Evolutionary conservation across 345 rosid species (phyloP).

Genomic region (Moricandia moricandioides): DNA sequence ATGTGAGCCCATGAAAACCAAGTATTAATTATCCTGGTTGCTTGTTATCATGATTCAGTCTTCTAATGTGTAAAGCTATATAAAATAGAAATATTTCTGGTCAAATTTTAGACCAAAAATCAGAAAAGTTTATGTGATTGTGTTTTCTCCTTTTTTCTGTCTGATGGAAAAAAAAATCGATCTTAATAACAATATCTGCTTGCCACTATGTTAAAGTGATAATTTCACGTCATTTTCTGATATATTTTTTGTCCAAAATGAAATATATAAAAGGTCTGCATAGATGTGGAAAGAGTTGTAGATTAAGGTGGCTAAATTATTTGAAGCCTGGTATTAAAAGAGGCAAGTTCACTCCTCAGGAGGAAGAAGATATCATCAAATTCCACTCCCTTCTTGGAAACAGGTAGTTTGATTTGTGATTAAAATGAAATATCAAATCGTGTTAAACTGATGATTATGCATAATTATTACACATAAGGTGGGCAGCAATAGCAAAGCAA

Average conservation of each 20-base stretch:
- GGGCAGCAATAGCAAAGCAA: slow-evolving; percentile 39
- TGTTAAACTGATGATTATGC: neutral
- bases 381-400: slow-evolving; percentile 30
- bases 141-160: neutral
- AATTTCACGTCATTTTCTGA: neutral
- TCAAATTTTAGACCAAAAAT: neutral
- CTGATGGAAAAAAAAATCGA: neutral
- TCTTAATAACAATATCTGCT: neutral
- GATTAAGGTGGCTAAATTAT: slow-evolving; percentile 37
- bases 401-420: slow-evolving; percentile 8
- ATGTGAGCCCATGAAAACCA: slow-evolving; percentile 11
- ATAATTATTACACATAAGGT: slow-evolving; percentile 22
- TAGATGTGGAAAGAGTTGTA: slow-evolving; percentile 40
- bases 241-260: neutral
- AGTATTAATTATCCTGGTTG: neutral
- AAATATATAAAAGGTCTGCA: slow-evolving; percentile 22
- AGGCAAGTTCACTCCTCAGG: slow-evolving; percentile 30
- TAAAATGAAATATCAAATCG: neutral
- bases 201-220: slow-evolving; percentile 4
- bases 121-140: neutral
- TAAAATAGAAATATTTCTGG: neutral
- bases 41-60: neutral
- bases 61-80: neutral
- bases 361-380: slow-evolving; percentile 32
- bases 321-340: slow-evolving; percentile 35